A percentile compares a stretch with the other conserved stretches of the same genome.
Conservation (phyloP, 805 yeast genomes). For the Teunomyces kruisii region DNA sequence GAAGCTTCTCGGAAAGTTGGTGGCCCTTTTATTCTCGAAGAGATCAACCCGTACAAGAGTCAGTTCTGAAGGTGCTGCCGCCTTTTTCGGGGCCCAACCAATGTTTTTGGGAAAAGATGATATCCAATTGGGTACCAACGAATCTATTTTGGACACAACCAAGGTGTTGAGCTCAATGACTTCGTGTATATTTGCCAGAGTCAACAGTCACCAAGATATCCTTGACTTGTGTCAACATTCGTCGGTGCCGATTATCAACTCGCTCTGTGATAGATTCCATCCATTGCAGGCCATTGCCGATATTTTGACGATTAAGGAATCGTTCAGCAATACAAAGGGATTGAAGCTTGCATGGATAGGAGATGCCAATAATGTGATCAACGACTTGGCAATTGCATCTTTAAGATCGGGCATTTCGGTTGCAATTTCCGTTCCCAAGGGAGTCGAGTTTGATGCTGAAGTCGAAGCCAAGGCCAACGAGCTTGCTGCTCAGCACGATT, state of each 20-base stretch:
- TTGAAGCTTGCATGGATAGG: slow-evolving; percentile 94
- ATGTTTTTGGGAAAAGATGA: slow-evolving; percentile 96
- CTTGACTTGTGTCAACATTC: slow-evolving; percentile 75
- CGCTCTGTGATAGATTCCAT: slow-evolving; percentile 89
- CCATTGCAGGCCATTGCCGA: slow-evolving; percentile 96
- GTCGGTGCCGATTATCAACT: slow-evolving; percentile 87
- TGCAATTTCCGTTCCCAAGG: slow-evolving; percentile 80
- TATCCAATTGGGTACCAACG: slow-evolving; percentile 95
- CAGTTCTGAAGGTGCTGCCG: slow-evolving; percentile 91
- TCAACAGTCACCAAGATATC: slow-evolving; percentile 80
- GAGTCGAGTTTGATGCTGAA: slow-evolving; percentile 57
- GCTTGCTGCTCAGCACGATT: slow-evolving; percentile 49
- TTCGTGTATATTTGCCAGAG: slow-evolving; percentile 96
- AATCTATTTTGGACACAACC: slow-evolving; percentile 84
- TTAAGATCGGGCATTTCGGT: slow-evolving; percentile 82
- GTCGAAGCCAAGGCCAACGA: slow-evolving; percentile 56
- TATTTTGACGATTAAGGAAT: slow-evolving; percentile 79
- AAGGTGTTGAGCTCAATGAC: slow-evolving; percentile 93
- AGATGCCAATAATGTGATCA: slow-evolving; percentile 93
- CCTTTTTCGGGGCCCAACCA: slow-evolving; percentile 92
- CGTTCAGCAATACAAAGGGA: slow-evolving; percentile 56
- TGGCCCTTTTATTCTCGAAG: slow-evolving; percentile 82
- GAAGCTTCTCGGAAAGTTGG: slow-evolving; percentile 74
- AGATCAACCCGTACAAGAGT: slow-evolving; percentile 95
- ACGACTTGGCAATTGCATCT: slow-evolving; percentile 88